phyloP scores from a whole-genome alignment of 2,329 filamentous ascomycete genomes.

The Cryphonectria naterciae region DNA sequence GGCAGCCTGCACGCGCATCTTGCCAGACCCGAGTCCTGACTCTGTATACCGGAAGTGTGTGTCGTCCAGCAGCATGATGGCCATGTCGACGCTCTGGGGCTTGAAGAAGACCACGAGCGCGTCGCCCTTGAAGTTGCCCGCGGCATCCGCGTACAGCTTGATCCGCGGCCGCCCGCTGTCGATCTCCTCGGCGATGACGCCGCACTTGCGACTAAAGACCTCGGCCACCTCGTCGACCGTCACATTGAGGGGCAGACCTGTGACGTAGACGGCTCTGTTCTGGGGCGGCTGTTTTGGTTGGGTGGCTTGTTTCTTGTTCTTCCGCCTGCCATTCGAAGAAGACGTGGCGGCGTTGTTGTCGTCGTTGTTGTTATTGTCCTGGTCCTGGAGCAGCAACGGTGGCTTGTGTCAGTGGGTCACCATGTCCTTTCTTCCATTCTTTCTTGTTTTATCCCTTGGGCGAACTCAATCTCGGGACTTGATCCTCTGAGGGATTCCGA shows the following conservation, averaged over 20 bases:
- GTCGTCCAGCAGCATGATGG: constrained; percentile 79
- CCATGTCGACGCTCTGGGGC: constrained; percentile 86
- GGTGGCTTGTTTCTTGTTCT: constrained; percentile 49
- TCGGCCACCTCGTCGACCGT: constrained; percentile 80
- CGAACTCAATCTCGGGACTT: constrained; percentile 12
- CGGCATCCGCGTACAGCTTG: constrained; percentile 85
- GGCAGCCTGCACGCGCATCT: constrained; percentile 81
- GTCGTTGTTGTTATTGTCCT: constrained; percentile 39
- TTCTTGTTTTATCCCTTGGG: neutral
- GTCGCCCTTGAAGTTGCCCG: constrained; percentile 90
- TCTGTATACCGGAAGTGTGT: constrained; percentile 73
- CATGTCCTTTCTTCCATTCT: constrained; percentile 7
- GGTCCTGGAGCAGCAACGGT: constrained; percentile 30
- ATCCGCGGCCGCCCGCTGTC: constrained; percentile 86
- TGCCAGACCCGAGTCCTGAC: constrained; percentile 58
- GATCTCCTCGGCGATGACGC: constrained; percentile 92
- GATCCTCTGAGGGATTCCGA: constrained; percentile 1
- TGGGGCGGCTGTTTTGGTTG: constrained; percentile 48
- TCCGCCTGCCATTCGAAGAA: constrained; percentile 24
- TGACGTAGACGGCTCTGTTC: constrained; percentile 93
- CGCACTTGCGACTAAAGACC: constrained; percentile 81
- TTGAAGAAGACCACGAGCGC: constrained; percentile 94
- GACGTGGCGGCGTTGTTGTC: constrained; percentile 31
- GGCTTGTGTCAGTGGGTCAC: constrained; percentile 30
- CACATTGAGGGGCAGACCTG: constrained; percentile 79